phyloP scores from a whole-genome alignment of 2,329 filamentous ascomycete genomes.

The Huntiella moniliformis region DNA sequence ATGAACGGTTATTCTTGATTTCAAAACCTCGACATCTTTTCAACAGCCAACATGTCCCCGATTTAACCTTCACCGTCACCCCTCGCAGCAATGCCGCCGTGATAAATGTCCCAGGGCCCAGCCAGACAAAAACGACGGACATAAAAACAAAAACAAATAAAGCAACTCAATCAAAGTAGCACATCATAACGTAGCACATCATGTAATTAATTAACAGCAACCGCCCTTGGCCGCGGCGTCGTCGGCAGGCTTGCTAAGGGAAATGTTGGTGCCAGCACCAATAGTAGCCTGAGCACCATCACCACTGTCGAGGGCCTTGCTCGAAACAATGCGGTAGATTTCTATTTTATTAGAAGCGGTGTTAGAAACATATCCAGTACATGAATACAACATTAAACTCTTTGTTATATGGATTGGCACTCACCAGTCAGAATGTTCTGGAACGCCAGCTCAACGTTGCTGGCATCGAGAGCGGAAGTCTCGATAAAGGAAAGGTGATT shows the following conservation, averaged over 20 bases:
- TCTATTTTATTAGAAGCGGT: slow-evolving; percentile 32
- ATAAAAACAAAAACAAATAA: slow-evolving; percentile 6
- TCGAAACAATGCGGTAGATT: slow-evolving; percentile 98
- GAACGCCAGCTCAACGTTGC: slow-evolving; percentile 97
- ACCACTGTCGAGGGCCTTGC: slow-evolving; percentile 85
- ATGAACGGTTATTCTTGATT: too few relatives aligned
- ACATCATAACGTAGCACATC: slow-evolving; percentile 10
- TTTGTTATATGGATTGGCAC: slow-evolving; percentile 15
- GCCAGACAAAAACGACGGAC: not conserved
- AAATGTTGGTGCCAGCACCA: slow-evolving; percentile 63
- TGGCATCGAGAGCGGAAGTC: slow-evolving; percentile 94
- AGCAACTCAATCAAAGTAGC: slow-evolving; percentile 4
- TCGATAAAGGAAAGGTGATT: slow-evolving; percentile 98
- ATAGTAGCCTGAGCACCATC: slow-evolving; percentile 66
- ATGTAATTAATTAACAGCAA: slow-evolving; percentile 44
- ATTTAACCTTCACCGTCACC: too few relatives aligned
- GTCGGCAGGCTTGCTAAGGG: slow-evolving; percentile 71
- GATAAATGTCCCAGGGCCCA: not conserved
- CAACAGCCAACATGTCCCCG: too few relatives aligned
- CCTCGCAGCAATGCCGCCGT: too few relatives aligned
- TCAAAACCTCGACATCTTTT: too few relatives aligned
- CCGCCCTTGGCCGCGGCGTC: slow-evolving; percentile 55
- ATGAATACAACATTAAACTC: slow-evolving; percentile 9
- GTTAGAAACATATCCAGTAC: not conserved
- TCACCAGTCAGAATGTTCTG: slow-evolving; percentile 97